These are phyloP conservation scores for Colletotrichum sp. DNA, from an alignment of 2,329 filamentous ascomycete genomes.

Conservation along the genomic window DNA sequence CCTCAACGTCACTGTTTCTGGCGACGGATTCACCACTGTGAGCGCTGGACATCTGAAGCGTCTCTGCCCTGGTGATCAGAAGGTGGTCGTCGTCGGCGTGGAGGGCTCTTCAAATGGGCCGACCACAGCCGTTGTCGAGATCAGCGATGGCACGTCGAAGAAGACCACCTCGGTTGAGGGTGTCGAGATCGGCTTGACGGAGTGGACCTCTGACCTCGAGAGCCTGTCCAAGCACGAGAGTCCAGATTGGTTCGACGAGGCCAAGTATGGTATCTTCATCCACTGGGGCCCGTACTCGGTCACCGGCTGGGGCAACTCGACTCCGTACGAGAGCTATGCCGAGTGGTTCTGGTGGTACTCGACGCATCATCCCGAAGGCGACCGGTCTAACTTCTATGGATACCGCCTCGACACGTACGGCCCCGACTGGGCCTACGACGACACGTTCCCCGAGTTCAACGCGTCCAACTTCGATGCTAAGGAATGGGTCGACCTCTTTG, in stretches of 20 bases:
- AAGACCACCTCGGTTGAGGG: conserved; percentile 22
- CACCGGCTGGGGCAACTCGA: conserved; percentile 58
- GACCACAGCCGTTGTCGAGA: conserved; percentile 25
- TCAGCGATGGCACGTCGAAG: conserved; percentile 14
- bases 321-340: conserved; percentile 43
- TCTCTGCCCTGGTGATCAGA: conserved; percentile 49
- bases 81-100: conserved; percentile 40
- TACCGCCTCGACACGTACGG: conserved; percentile 58
- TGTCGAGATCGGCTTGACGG: conserved; percentile 37
- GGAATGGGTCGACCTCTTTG: conserved; percentile 58
- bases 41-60: conserved; percentile 42
- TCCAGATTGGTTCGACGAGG: conserved; percentile 59
- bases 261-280: conserved; percentile 66
- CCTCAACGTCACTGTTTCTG: conserved; percentile 33
- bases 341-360: conserved; percentile 58
- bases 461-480: conserved; percentile 54
- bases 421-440: conserved; percentile 57
- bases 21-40: conserved; percentile 46
- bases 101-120: conserved; percentile 29
- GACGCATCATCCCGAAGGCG: conserved; percentile 11
- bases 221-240: conserved; percentile 44
- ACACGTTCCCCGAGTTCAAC: conserved; percentile 60
- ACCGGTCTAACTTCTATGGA: conserved; percentile 38
- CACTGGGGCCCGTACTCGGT: conserved; percentile 65
- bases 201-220: conserved; percentile 37